Evolutionary conservation across 306 rosid species (phyloP).

Genomic region (Castanopsis chinensis): DNA sequence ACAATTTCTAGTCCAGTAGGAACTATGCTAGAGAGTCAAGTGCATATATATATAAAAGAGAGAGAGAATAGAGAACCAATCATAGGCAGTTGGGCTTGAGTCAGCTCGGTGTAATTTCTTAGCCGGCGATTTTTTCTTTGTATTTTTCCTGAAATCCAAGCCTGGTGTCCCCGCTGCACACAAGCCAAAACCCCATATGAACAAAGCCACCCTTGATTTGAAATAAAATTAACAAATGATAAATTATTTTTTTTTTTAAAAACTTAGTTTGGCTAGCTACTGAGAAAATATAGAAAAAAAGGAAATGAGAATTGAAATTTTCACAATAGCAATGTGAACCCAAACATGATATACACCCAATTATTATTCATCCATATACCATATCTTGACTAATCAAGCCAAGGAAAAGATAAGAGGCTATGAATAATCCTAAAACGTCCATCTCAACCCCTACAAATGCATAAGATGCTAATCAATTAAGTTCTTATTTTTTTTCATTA

Average conservation of each 20-base stretch:
- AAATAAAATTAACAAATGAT: neutral
- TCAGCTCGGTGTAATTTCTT: slow-evolving; percentile 28
- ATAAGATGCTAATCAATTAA: neutral
- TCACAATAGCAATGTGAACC: too few species aligned
- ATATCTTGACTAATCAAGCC: neutral
- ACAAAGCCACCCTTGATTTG: neutral
- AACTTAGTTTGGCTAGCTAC: neutral
- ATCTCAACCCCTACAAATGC: neutral
- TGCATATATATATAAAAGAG: neutral
- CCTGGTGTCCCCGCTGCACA: slow-evolving; percentile 60
- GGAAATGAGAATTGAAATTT: neutral
- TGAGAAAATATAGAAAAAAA: neutral
- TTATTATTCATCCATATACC: too few species aligned
- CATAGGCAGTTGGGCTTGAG: slow-evolving; percentile 42
- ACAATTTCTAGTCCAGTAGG: neutral
- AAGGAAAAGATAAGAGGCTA: neutral
- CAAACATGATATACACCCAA: too few species aligned
- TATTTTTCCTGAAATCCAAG: slow-evolving; percentile 44
- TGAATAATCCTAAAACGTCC: neutral
- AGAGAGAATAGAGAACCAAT: slow-evolving; percentile 56
- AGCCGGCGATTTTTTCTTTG: slow-evolving; percentile 48
- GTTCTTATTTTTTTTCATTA: too few species aligned
- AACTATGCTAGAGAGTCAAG: neutral
- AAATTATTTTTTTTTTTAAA: too few species aligned
- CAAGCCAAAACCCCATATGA: neutral